A percentile compares a stretch with the other conserved stretches of the same genome.
Conservation (phyloP, 2,329 filamentous ascomycete genomes). For the Calonectria fujianensis region DNA sequence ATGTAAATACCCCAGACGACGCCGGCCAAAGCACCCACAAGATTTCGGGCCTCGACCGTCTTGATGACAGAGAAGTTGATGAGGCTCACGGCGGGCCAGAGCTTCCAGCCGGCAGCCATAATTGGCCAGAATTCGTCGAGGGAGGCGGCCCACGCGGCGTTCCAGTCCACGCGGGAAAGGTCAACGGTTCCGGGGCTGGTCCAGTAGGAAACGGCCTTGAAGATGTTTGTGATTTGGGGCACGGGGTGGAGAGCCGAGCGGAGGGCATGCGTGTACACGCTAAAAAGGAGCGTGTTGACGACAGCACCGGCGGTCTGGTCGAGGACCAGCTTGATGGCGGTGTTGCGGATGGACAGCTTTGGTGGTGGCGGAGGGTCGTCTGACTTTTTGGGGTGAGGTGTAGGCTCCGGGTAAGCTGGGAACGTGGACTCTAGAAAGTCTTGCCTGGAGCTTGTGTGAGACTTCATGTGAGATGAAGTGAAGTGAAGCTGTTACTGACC, state of each 20-base stretch:
- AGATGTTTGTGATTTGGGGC: conserved; percentile 61
- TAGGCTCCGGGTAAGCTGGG: conserved; percentile 76
- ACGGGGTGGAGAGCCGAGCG: conserved; percentile 68
- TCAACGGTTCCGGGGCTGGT: conserved; percentile 64
- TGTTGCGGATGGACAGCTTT: conserved; percentile 77
- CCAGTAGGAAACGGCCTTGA: conserved; percentile 60
- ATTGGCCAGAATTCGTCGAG: conserved; percentile 78
- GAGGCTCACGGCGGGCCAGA: conserved; percentile 83
- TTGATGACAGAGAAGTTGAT: conserved; percentile 81
- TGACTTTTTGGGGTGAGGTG: conserved; percentile 58
- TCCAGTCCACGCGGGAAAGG: conserved; percentile 67
- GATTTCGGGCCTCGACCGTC: conserved; percentile 81
- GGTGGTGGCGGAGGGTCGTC: conserved; percentile 57
- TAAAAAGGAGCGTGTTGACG: conserved; percentile 80
- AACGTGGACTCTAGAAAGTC: conserved; percentile 84
- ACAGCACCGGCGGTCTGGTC: conserved; percentile 81
- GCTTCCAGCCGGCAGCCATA: conserved; percentile 78
- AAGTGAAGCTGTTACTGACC: conserved; percentile 68
- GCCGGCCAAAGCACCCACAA: conserved; percentile 83
- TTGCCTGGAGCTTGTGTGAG: conserved; percentile 73
- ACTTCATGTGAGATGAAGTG: background rate
- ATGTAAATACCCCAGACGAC: conserved; percentile 85
- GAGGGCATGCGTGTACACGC: conserved; percentile 75
- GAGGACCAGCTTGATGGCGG: conserved; percentile 78
- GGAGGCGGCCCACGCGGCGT: conserved; percentile 64